Evolutionary conservation across 768 basidiomycete genomes (phyloP).

Genomic region (Phaeotremella fagi): DNA sequence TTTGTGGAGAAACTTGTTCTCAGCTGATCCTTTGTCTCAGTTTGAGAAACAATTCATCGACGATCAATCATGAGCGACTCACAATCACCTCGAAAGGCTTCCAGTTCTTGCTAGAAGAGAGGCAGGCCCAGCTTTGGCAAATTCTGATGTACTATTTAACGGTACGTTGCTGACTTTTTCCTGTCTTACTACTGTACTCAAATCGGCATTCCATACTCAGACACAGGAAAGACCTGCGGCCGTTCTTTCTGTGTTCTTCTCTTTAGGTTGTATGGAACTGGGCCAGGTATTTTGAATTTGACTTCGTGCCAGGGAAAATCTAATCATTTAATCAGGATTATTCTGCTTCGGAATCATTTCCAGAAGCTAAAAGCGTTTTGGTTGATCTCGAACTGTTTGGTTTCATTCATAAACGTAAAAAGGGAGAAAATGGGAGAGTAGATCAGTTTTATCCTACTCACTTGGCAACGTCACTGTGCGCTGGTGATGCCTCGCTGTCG

Average conservation of each 20-base stretch:
- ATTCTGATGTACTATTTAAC: constrained; percentile 86
- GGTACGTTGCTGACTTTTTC: constrained; percentile 55
- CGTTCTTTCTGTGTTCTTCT: constrained; percentile 88
- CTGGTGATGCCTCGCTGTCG: constrained; percentile 77
- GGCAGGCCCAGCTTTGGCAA: constrained; percentile 94
- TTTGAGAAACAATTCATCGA: constrained; percentile 9
- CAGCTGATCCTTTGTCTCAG: constrained; percentile 57
- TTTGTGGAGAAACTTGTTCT: background rate
- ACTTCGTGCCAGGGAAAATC: background rate
- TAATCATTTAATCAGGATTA: constrained; percentile 64
- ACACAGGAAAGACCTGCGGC: constrained; percentile 66
- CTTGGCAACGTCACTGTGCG: constrained; percentile 88
- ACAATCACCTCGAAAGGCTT: constrained; percentile 89
- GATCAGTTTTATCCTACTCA: constrained; percentile 89
- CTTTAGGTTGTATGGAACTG: constrained; percentile 94
- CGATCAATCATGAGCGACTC: constrained; percentile 28
- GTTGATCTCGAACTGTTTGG: constrained; percentile 92
- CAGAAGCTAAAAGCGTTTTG: constrained; percentile 78
- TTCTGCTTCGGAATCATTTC: constrained; percentile 70
- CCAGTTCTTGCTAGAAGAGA: constrained; percentile 89
- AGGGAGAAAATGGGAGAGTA: constrained; percentile 51
- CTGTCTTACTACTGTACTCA: background rate
- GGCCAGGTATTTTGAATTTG: constrained; percentile 61
- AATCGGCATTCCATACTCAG: background rate
- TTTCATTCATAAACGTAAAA: constrained; percentile 73